Conservation (phyloP, 306 rosid species). For the Vigna angularis region DNA sequence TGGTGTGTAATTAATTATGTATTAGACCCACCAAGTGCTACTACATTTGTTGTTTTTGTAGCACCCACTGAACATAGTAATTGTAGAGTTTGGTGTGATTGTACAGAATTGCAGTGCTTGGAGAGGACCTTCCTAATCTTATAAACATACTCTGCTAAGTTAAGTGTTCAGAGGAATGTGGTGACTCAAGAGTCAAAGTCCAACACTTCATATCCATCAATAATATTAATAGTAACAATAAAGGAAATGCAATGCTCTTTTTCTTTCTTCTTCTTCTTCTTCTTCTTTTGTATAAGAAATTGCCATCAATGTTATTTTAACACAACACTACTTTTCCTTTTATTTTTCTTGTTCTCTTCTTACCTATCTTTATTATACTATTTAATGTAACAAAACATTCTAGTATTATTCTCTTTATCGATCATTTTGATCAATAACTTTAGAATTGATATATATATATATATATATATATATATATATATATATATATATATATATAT, state of each 20-base stretch:
- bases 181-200: neutral
- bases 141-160: neutral
- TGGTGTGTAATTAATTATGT: neutral
- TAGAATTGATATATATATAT: too few relatives aligned
- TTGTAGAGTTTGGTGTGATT: conserved; percentile 27
- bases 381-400: too few relatives aligned
- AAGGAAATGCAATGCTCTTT: neutral
- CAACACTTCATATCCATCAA: neutral
- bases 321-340: too few relatives aligned
- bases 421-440: too few relatives aligned
- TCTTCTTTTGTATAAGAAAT: too few relatives aligned
- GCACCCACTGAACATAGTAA: conserved; percentile 16
- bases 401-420: too few relatives aligned
- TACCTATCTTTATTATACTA: too few relatives aligned
- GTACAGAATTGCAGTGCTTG: conserved; percentile 26
- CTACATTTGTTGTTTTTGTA: conserved; percentile 9
- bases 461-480: too few relatives aligned
- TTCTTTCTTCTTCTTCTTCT: neutral
- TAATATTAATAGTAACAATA: neutral
- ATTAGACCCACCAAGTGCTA: conserved; percentile 25
- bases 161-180: conserved; percentile 16
- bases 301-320: too few relatives aligned
- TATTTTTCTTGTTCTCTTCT: too few relatives aligned
- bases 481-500: too few relatives aligned
- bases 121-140: neutral